Evolutionary conservation across 805 yeast species (phyloP).

Genomic region (Starmera caribaea): DNA sequence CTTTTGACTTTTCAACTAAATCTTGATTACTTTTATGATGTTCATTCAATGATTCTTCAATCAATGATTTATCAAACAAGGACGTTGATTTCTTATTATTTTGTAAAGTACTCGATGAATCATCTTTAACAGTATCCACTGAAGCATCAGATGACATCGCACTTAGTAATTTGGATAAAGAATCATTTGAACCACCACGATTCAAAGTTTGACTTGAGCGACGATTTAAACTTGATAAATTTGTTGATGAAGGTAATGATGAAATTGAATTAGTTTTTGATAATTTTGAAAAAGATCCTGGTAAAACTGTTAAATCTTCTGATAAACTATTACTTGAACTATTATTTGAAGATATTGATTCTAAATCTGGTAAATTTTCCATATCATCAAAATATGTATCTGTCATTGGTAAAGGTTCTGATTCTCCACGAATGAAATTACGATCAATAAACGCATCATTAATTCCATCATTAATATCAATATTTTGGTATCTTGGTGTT

Average conservation of each 20-base stretch:
- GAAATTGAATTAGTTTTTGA: slow-evolving; percentile 1
- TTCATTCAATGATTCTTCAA: slow-evolving; percentile 14
- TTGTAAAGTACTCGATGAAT: not conserved
- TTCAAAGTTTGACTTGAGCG: not conserved
- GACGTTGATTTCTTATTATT: slow-evolving; percentile 2
- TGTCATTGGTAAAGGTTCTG: too few species aligned
- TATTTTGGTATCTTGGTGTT: slow-evolving; percentile 11
- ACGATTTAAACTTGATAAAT: not conserved
- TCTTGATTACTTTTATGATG: not conserved
- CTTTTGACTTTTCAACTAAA: not conserved
- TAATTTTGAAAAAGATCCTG: slow-evolving; percentile 8
- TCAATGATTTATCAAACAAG: slow-evolving; percentile 15
- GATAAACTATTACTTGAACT: slow-evolving; percentile 14
- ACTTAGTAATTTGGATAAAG: not conserved
- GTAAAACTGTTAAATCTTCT: slow-evolving; percentile 5
- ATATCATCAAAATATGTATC: not conserved
- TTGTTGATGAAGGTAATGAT: not conserved
- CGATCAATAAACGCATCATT: not conserved
- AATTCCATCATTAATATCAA: slow-evolving; percentile 18
- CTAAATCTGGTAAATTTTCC: slow-evolving; percentile 11
- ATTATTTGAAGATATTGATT: slow-evolving; percentile 16
- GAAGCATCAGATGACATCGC: not conserved
- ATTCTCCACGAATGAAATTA: too few species aligned
- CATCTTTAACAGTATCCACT: not conserved
- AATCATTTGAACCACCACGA: not conserved